Conservation (phyloP, 2,329 filamentous ascomycete species). For the Penicillium digitatum region DNA sequence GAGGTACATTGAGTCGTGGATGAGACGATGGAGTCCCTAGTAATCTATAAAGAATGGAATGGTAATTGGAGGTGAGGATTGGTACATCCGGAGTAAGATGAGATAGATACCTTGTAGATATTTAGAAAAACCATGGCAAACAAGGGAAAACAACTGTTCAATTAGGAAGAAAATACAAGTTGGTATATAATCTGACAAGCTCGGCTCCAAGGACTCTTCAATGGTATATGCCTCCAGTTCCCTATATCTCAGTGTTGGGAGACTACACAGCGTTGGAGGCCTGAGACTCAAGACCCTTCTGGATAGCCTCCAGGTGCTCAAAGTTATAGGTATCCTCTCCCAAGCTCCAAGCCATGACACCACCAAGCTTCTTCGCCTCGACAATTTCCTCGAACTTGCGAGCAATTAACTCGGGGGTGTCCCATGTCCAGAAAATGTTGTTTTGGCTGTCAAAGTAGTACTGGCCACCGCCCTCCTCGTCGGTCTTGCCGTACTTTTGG, state of each 20-base stretch:
- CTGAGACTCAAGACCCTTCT: slow-evolving; percentile 26
- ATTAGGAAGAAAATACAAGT: background rate
- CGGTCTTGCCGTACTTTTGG: slow-evolving; percentile 51
- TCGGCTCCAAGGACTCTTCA: background rate
- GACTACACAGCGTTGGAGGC: background rate
- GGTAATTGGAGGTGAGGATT: background rate
- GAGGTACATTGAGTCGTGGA: slow-evolving; percentile 20
- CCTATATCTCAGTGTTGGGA: too few relatives aligned
- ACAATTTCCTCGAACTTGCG: slow-evolving; percentile 62
- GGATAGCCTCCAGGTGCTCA: slow-evolving; percentile 46
- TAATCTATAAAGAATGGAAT: background rate
- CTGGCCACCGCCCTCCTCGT: slow-evolving; percentile 58
- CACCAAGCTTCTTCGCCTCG: slow-evolving; percentile 55
- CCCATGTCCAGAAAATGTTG: slow-evolving; percentile 70
- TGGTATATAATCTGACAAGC: background rate
- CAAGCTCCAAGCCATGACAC: slow-evolving; percentile 71
- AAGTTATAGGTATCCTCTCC: slow-evolving; percentile 59
- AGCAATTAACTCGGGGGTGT: slow-evolving; percentile 58
- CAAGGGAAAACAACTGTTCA: background rate
- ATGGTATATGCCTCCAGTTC: too few relatives aligned
- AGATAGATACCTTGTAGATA: background rate
- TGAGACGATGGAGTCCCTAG: slow-evolving; percentile 15
- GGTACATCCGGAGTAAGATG: background rate
- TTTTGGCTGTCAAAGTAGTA: slow-evolving; percentile 63
- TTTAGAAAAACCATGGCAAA: too few relatives aligned